phyloP scores from a whole-genome alignment of 129 eudicot genomes.

The Arctium minus region DNA sequence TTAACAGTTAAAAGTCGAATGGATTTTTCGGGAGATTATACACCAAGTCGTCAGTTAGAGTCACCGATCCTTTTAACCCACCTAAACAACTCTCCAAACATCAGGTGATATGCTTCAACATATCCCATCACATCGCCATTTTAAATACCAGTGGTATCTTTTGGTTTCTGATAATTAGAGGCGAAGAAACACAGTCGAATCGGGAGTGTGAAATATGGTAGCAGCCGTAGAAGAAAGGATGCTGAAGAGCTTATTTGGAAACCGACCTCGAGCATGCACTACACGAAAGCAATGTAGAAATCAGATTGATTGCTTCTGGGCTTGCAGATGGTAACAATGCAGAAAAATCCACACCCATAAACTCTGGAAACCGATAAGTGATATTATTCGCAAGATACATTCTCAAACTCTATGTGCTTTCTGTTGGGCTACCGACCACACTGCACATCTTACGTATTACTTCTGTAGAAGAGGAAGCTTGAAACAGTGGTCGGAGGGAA shows the following conservation, averaged over 20 bases:
- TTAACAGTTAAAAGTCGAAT: too few species aligned
- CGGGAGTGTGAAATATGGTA: not conserved
- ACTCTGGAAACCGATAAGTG: not conserved
- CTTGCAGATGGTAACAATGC: conserved; percentile 12
- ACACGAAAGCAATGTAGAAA: conserved; percentile 16
- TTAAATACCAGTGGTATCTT: not conserved
- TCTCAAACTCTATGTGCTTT: not conserved
- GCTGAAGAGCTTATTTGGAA: too few species aligned
- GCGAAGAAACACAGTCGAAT: not conserved
- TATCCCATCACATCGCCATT: not conserved
- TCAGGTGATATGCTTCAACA: not conserved
- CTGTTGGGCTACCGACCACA: not conserved
- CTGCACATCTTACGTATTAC: not conserved
- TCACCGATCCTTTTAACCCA: not conserved
- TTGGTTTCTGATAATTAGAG: too few species aligned
- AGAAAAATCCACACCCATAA: not conserved
- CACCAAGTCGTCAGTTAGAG: too few species aligned
- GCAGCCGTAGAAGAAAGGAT: too few species aligned
- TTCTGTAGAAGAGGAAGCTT: not conserved
- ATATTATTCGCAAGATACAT: too few species aligned
- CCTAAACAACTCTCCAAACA: too few species aligned
- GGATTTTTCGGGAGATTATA: too few species aligned
- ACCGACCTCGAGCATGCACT: not conserved
- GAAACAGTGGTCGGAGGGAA: not conserved
- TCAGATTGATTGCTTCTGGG: conserved; percentile 7